phyloP scores from a whole-genome alignment of 345 rosid species.

The Raphanus sativus region DNA sequence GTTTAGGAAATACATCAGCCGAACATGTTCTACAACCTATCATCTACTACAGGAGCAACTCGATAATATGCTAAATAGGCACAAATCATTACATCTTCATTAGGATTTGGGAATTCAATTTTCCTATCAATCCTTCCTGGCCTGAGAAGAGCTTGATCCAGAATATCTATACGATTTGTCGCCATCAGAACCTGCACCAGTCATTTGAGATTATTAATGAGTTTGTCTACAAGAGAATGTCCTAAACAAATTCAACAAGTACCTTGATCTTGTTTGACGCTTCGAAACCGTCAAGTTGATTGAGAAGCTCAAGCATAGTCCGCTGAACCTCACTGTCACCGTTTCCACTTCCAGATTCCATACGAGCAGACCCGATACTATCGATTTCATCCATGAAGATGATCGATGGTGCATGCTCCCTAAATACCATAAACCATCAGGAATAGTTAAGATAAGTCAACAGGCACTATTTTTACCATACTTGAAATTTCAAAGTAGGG shows the following conservation, averaged over 20 bases:
- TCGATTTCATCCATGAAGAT: constrained; percentile 99
- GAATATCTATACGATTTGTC: constrained; percentile 92
- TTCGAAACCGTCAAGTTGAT: constrained; percentile 97
- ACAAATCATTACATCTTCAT: constrained; percentile 62
- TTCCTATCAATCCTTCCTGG: constrained; percentile 98
- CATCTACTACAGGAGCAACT: not conserved
- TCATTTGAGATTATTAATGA: not conserved
- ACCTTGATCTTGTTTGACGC: constrained; percentile 99
- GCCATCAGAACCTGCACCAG: constrained; percentile 90
- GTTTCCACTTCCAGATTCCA: constrained; percentile 99
- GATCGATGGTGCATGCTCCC: constrained; percentile 98
- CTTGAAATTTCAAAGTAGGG: not conserved
- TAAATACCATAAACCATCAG: constrained; percentile 27
- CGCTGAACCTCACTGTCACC: constrained; percentile 98
- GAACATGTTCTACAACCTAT: not conserved
- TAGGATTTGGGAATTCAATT: constrained; percentile 98
- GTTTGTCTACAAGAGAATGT: not conserved
- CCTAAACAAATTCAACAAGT: not conserved
- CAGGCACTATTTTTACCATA: not conserved
- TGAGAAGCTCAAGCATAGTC: constrained; percentile 99
- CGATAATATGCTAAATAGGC: not conserved
- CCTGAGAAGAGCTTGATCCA: constrained; percentile 98
- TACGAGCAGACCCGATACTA: constrained; percentile 97
- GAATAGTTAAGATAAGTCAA: not conserved
- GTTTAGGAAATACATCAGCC: constrained; percentile 4